Conservation (phyloP, 345 rosid genomes). For the Arabidopsis arenosa region DNA sequence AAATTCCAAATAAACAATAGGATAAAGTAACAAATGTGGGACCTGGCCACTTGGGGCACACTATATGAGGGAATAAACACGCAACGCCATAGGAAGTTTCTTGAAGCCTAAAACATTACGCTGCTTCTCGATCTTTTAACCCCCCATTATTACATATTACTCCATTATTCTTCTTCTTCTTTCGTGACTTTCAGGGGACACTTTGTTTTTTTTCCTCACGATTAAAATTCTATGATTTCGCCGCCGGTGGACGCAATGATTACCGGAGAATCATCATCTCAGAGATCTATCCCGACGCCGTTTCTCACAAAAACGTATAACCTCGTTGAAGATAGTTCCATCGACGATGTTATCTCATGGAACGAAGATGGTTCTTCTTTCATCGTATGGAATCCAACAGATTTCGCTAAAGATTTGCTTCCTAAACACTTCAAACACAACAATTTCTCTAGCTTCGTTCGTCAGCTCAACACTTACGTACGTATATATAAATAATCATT, state of each 20-base stretch:
- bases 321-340: slow-evolving; percentile 69
- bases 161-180: not conserved
- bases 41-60: slow-evolving; percentile 36
- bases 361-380: slow-evolving; percentile 86
- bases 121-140: slow-evolving; percentile 47
- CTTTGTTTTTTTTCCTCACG: not conserved
- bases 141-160: not conserved
- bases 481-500: not conserved
- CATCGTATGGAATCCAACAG: slow-evolving; percentile 86
- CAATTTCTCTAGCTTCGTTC: slow-evolving; percentile 92
- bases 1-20: slow-evolving; percentile 6
- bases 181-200: slow-evolving; percentile 21
- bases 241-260: slow-evolving; percentile 39
- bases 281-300: slow-evolving; percentile 78
- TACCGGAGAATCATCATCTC: slow-evolving; percentile 50
- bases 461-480: slow-evolving; percentile 95
- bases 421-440: slow-evolving; percentile 88
- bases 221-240: slow-evolving; percentile 11
- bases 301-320: slow-evolving; percentile 81
- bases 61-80: slow-evolving; percentile 22
- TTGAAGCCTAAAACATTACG: slow-evolving; percentile 47
- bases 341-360: slow-evolving; percentile 88
- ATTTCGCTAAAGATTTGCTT: slow-evolving; percentile 84
- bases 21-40: slow-evolving; percentile 1
- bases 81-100: slow-evolving; percentile 59